Base-by-base conservation (phyloP, 1,284 basidiomycete species). In the Waitea zeae region DNA sequence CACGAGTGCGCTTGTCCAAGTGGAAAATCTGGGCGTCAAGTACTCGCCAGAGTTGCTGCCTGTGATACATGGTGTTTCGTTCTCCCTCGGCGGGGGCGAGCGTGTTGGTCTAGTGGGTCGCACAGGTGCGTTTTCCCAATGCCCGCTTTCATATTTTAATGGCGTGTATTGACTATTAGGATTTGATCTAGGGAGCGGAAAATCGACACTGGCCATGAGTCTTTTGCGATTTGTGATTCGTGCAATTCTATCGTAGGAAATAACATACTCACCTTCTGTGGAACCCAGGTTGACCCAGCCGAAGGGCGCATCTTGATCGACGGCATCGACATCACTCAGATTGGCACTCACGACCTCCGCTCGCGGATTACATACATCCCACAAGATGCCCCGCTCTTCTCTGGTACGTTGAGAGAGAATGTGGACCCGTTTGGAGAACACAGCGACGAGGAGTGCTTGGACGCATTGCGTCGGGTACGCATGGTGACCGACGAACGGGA, bases 171-270 rank as follows among this genome's bases (percentile, higher is more conserved):
- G n/a, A n/a, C n/a, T n/a, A n/a, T n/a, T n/a, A n/a, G n/a, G n/a
- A n/a, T n/a, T n/a, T n/a, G n/a, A n/a, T n/a, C n/a, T n/a, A n/a
- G n/a, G n/a, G n/a, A n/a, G n/a, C n/a, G 22, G 22, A 7, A 26
- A 26, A n/a, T 26, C 22, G n/a, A 89, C 86, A 0, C 56, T 93
- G 19, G 86, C 84, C 0, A 86, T 84, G 72, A 77, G 76, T 41
- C 58, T 96, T 15, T 53, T 96, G 42, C 71, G 90, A 40, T 95
- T 96, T 46, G 79, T n/a, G n/a, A n/a, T n/a, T n/a, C n/a, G n/a
- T n/a, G n/a, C n/a, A n/a, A n/a, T n/a, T n/a, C 78, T n/a, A n/a
- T n/a, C n/a, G n/a, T n/a, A n/a, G n/a, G n/a, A n/a, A n/a, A n/a
- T n/a, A n/a, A n/a, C n/a, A n/a, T n/a, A n/a, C n/a, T n/a, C n/a